phyloP scores from a whole-genome alignment of 345 rosid genomes.

The Rhizophora apiculata region DNA sequence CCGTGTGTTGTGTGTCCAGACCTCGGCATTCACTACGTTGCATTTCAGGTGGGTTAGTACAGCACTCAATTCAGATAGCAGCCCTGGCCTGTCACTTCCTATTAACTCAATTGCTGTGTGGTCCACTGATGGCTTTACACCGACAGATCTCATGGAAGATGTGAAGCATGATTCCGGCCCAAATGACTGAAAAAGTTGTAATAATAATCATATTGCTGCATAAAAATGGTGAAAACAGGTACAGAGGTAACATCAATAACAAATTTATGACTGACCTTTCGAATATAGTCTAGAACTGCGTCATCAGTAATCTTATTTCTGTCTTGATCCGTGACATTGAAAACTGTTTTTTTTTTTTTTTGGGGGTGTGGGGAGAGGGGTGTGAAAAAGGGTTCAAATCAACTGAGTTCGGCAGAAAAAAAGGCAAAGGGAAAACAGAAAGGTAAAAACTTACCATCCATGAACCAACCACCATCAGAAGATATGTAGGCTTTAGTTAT shows the following conservation, averaged over 20 bases:
- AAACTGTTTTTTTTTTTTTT: conserved; percentile 41
- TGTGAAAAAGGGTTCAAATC: conserved; percentile 11
- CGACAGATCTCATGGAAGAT: conserved; percentile 66
- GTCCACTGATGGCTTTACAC: conserved; percentile 63
- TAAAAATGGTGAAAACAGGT: not conserved
- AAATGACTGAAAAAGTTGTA: conserved; percentile 47
- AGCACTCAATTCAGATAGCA: conserved; percentile 87
- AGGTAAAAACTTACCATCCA: conserved; percentile 69
- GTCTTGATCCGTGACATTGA: conserved; percentile 82
- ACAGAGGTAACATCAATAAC: not conserved
- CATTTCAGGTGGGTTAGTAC: conserved; percentile 78
- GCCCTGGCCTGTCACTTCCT: conserved; percentile 85
- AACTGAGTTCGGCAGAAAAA: conserved; percentile 3
- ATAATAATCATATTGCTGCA: conserved; percentile 14
- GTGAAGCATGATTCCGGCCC: conserved; percentile 76
- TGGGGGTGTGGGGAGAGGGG: not conserved
- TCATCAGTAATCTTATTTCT: conserved; percentile 80
- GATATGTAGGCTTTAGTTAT: conserved; percentile 85
- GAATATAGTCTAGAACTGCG: conserved; percentile 68
- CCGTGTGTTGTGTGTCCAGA: conserved; percentile 90
- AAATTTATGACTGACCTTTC: conserved; percentile 49
- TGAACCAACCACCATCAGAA: conserved; percentile 97
- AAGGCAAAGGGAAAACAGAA: not conserved
- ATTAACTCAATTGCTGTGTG: conserved; percentile 79
- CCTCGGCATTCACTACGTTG: conserved; percentile 77